Conservation (phyloP, 1,139 yeast species). For the Kodamaea derodonti region DNA sequence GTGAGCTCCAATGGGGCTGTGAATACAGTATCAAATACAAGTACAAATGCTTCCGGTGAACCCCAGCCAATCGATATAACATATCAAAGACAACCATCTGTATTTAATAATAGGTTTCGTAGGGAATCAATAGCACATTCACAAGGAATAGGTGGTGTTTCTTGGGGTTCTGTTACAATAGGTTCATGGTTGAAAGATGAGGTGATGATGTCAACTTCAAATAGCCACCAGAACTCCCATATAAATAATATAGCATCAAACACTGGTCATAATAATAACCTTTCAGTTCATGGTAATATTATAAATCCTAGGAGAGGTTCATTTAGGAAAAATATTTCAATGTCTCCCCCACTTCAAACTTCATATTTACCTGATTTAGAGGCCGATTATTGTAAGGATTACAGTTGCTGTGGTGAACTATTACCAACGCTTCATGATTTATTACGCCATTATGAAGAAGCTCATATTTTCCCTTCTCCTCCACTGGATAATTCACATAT, state of each 20-base stretch:
- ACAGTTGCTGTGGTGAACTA: constrained; percentile 89
- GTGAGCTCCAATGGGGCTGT: constrained; percentile 3
- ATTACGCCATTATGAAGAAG: constrained; percentile 92
- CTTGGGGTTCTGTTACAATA: constrained; percentile 96
- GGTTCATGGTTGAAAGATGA: constrained; percentile 97
- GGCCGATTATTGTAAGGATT: constrained; percentile 94
- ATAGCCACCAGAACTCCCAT: constrained; percentile 20
- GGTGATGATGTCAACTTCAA: constrained; percentile 49
- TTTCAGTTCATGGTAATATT: constrained; percentile 21
- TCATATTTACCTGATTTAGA: constrained; percentile 88
- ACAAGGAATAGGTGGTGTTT: constrained; percentile 95
- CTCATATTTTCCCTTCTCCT: constrained; percentile 80
- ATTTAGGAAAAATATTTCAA: constrained; percentile 36
- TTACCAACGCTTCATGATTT: constrained; percentile 92
- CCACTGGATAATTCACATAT: constrained; percentile 39
- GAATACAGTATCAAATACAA: background rate
- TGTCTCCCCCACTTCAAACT: constrained; percentile 67
- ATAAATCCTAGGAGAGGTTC: constrained; percentile 45
- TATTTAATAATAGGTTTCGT: constrained; percentile 45
- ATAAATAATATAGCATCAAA: constrained; percentile 11
- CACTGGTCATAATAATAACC: constrained; percentile 6
- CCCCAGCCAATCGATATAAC: constrained; percentile 50
- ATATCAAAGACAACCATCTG: constrained; percentile 38
- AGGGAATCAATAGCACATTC: constrained; percentile 93
- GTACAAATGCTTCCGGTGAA: constrained; percentile 1